A percentile compares a stretch with the other conserved stretches of the same genome.
phyloP scores from a whole-genome alignment of 257 asterid genomes.

The Capsicum rhomboideum region DNA sequence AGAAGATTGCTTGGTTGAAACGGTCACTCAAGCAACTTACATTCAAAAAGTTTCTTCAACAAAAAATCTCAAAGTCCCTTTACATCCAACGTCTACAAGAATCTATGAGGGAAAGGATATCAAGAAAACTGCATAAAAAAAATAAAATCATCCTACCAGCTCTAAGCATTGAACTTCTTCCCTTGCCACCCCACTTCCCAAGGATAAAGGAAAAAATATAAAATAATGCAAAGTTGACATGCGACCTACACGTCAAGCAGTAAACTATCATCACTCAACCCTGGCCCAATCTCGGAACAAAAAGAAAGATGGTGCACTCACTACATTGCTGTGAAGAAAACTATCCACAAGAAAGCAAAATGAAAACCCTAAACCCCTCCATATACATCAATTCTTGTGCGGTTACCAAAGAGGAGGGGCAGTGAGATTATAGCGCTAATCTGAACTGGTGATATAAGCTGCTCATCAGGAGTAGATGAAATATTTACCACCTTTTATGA shows the following conservation, averaged over 20 bases:
- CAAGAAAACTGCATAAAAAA: neutral
- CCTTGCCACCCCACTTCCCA: neutral
- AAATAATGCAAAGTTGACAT: neutral
- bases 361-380: too few relatives aligned
- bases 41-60: neutral
- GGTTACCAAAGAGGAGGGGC: neutral
- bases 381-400: neutral
- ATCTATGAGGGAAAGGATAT: neutral
- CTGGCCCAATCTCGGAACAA: neutral
- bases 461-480: neutral
- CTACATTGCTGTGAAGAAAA: neutral
- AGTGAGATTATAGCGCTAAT: neutral
- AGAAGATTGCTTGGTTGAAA: neutral
- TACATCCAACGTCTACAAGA: neutral
- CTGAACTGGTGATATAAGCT: neutral
- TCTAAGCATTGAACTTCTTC: neutral
- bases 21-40: neutral
- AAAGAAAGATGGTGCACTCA: neutral
- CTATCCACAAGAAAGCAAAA: neutral
- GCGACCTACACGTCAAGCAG: neutral
- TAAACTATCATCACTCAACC: neutral
- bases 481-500: neutral
- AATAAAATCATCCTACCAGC: neutral
- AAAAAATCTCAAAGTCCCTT: neutral
- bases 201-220: neutral